Percentiles rank a stretch among this genome's conserved stretches.
Conservation (phyloP, 306 rosid genomes). For the Argentina anserina region DNA sequence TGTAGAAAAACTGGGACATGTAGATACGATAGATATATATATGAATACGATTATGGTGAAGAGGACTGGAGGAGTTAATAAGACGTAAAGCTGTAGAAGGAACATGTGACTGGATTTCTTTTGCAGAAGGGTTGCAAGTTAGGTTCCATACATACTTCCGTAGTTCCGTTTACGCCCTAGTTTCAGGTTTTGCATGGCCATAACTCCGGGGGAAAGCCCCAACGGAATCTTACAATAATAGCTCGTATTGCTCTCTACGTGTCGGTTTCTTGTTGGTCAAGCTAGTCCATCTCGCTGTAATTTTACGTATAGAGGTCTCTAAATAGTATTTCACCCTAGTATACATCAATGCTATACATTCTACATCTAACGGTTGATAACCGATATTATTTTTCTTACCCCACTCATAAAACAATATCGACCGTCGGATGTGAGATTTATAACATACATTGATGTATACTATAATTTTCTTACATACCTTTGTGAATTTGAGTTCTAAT, state of each 20-base stretch:
- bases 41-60: background rate
- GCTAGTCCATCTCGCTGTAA: conserved; percentile 27
- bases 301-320: conserved; percentile 24
- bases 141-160: conserved; percentile 32
- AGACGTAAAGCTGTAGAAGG: background rate
- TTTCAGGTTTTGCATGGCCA: conserved; percentile 44
- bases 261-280: conserved; percentile 23
- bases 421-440: too few species aligned
- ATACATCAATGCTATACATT: too few species aligned
- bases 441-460: too few species aligned
- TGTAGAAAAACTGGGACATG: background rate
- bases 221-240: conserved; percentile 31
- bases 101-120: background rate
- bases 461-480: too few species aligned
- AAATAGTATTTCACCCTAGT: too few species aligned
- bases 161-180: conserved; percentile 27
- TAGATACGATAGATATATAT: background rate
- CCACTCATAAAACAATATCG: too few species aligned
- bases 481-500: background rate
- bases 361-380: too few species aligned
- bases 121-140: conserved; percentile 20
- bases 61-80: background rate
- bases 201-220: conserved; percentile 23
- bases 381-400: too few species aligned
- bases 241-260: conserved; percentile 12